Base-by-base conservation (phyloP, 2,329 filamentous ascomycete species). In the Colletotrichum lini region DNA sequence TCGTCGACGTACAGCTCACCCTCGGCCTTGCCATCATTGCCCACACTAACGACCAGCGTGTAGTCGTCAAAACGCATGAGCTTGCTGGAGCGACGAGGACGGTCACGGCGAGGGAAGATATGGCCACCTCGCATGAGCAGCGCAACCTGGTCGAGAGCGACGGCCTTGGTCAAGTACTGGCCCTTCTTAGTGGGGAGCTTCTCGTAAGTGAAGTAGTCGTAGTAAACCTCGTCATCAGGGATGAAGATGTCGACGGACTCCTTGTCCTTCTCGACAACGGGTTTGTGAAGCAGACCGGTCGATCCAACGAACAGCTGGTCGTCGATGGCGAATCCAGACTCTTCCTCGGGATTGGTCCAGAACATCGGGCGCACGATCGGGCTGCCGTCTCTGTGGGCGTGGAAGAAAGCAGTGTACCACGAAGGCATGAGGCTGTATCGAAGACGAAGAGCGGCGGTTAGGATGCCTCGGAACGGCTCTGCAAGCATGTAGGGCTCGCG, bases 381-480 rank as follows among this genome's bases (percentile, higher is more conserved):
- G 66, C 91, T 93, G 50, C 95, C 96, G 58, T 94, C 91, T 18
- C 91, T 87, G 76, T 94, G 92, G 15, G 96, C 94, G 78, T 97
- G 91, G 79, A 96, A 94, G 87, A 99, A 99, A 10, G 96, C 95
- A 1, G 96, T 98, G 82, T 99, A 99, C 95, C 95, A 98, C 1
- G 94, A 91, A 38, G 96, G 96, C 50, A 99, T 88, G 45, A 99
- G 88, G 73, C 92, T 91, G 82, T 99, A 99, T 61, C 96, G 91
- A 52, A 99, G 88, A 44, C 95, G 92, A 52, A 99, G 86, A 2
- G 96, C 95, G 72, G 96, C 90, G 0, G 94, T 94, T 77, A 98
- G 94, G 80, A 98, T 97, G 63, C 89, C 88, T 4, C 91, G 94
- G 82, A 98, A 95, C 0, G 95, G 95, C 72, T 96, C 93, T 13